phyloP scores from a whole-genome alignment of 2,329 filamentous ascomycete species.

The Coleophoma cylindrospora region DNA sequence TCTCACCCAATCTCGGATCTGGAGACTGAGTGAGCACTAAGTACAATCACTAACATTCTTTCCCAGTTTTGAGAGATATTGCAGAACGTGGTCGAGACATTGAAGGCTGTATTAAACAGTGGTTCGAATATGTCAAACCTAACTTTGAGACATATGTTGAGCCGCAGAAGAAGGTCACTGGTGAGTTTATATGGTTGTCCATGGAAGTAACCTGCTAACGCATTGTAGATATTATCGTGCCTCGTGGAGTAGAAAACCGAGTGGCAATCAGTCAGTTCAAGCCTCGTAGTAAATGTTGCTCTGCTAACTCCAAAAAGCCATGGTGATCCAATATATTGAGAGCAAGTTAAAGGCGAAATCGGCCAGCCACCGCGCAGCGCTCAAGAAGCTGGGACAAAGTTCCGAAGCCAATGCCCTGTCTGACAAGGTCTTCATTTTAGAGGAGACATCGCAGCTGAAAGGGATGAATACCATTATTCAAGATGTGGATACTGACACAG shows the following conservation, averaged over 20 bases:
- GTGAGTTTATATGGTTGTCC: constrained; percentile 34
- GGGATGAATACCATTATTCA: constrained; percentile 91
- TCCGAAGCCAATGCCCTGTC: constrained; percentile 70
- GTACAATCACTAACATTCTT: neutral
- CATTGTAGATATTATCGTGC: constrained; percentile 77
- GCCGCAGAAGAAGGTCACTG: constrained; percentile 81
- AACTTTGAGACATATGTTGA: constrained; percentile 94
- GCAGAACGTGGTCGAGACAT: constrained; percentile 85
- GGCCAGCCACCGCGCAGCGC: constrained; percentile 70
- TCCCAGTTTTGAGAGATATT: constrained; percentile 70
- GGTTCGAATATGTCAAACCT: constrained; percentile 94
- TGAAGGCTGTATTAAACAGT: constrained; percentile 95
- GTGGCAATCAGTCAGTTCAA: constrained; percentile 70
- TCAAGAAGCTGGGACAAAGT: constrained; percentile 70
- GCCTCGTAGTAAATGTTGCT: constrained; percentile 4
- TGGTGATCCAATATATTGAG: constrained; percentile 92
- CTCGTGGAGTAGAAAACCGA: constrained; percentile 87
- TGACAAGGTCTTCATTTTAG: constrained; percentile 66
- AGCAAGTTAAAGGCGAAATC: constrained; percentile 85
- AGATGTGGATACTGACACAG: constrained; percentile 69
- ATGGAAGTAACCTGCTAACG: neutral
- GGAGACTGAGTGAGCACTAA: too few relatives aligned
- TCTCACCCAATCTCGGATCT: too few relatives aligned
- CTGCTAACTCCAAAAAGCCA: constrained; percentile 44
- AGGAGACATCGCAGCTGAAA: constrained; percentile 72